These are phyloP conservation scores for Microstegium vimineum DNA, from an alignment of 176 grass and related monocot genomes.

Conservation along the genomic window DNA sequence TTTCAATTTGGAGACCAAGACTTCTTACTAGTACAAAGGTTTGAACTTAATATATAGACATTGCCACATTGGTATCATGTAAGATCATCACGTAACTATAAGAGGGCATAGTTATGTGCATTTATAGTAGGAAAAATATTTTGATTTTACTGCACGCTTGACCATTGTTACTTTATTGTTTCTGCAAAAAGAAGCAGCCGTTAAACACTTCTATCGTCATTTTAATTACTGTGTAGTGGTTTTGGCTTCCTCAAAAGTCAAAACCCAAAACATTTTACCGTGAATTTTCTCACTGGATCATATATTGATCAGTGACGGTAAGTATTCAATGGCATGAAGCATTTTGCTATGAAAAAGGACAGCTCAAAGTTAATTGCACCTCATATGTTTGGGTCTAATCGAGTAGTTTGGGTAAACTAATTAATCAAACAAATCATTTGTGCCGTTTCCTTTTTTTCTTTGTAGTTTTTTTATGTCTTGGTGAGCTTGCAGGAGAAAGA, in stretches of 20 bases:
- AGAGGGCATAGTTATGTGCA: not conserved
- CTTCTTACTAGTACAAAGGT: not conserved
- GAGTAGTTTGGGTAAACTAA: not conserved
- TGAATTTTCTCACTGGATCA: not conserved
- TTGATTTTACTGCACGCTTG: not conserved
- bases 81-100: not conserved
- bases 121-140: not conserved
- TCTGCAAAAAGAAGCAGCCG: not conserved
- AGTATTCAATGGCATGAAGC: not conserved
- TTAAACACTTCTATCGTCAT: not conserved
- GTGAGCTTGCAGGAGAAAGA: not conserved
- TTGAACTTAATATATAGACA: not conserved
- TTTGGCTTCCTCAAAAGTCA: not conserved
- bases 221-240: not conserved
- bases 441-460: not conserved
- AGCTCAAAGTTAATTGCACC: not conserved
- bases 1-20: not conserved
- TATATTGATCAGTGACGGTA: not conserved
- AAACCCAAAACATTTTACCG: not conserved
- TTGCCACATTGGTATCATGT: not conserved
- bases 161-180: not conserved
- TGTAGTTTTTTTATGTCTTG: not conserved
- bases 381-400: not conserved
- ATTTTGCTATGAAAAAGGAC: not conserved
- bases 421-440: not conserved